These are phyloP conservation scores for Rhodotorula sphaerocarpa DNA, from an alignment of 768 basidiomycete species.

Conservation along the genomic window DNA sequence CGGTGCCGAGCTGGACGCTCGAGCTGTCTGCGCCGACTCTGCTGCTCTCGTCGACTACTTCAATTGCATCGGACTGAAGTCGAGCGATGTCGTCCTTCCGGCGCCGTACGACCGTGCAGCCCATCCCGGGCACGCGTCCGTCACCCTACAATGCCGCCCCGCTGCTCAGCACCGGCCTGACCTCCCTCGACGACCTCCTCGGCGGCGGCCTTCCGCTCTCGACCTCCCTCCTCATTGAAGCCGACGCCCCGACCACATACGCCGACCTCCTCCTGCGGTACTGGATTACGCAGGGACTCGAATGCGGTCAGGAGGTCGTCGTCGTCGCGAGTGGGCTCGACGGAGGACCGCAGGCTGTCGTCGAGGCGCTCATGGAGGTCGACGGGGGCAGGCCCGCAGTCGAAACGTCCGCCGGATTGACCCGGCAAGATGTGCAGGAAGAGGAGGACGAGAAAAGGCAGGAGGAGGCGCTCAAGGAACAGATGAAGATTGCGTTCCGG, in stretches of 20 bases:
- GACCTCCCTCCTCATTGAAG: conserved; percentile 64
- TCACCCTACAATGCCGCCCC: conserved; percentile 41
- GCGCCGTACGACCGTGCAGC: conserved; percentile 33
- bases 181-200: conserved; percentile 88
- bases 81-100: conserved; percentile 43
- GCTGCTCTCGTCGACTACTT: too few relatives aligned
- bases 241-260: conserved; percentile 79
- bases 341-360: conserved; percentile 52
- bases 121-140: conserved; percentile 41
- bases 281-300: conserved; percentile 78
- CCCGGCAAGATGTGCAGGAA: conserved; percentile 34
- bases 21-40: not conserved
- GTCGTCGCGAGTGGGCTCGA: conserved; percentile 52
- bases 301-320: conserved; percentile 59
- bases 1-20: too few relatives aligned
- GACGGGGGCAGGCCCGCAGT: conserved; percentile 35
- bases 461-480: conserved; percentile 42
- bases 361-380: conserved; percentile 63
- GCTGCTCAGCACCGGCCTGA: conserved; percentile 68
- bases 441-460: conserved; percentile 42
- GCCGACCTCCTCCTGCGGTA: conserved; percentile 77
- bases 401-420: conserved; percentile 31
- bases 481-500: conserved; percentile 94
- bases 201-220: conserved; percentile 84
- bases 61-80: too few relatives aligned